These are phyloP conservation scores for Rhipidocladum racemiflorum DNA, from an alignment of 176 grass and related monocot species.

Conservation along the genomic window DNA sequence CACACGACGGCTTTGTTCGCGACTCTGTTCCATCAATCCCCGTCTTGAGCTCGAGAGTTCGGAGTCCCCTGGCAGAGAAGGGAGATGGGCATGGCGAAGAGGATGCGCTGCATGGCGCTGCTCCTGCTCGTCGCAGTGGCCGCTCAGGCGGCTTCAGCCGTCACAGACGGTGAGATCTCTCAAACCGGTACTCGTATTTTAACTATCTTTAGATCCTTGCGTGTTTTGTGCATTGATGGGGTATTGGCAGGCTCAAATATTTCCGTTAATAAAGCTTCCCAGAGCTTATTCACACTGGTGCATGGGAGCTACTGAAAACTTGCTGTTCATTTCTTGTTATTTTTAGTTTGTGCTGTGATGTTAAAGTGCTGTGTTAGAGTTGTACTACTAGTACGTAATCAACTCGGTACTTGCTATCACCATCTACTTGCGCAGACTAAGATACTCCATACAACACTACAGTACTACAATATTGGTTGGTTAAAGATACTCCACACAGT, in stretches of 20 bases:
- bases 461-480: too few relatives aligned
- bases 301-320: neutral
- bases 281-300: neutral
- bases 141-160: neutral
- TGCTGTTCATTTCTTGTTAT: neutral
- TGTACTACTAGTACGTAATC: too few relatives aligned
- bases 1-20: neutral
- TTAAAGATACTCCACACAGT: too few relatives aligned
- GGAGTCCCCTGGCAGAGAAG: neutral
- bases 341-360: neutral
- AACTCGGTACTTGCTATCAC: too few relatives aligned
- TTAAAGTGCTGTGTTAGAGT: neutral
- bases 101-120: neutral
- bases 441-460: too few relatives aligned
- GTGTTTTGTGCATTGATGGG: too few relatives aligned
- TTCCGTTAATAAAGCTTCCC: neutral
- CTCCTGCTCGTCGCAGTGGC: conserved; percentile 7
- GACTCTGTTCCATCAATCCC: neutral
- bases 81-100: neutral
- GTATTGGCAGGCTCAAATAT: too few relatives aligned
- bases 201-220: neutral
- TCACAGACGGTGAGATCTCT: conserved; percentile 27
- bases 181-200: neutral
- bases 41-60: neutral
- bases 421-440: too few relatives aligned